Evolutionary conservation across 768 basidiomycete species (phyloP).

Genomic region (Astraeus odoratus): DNA sequence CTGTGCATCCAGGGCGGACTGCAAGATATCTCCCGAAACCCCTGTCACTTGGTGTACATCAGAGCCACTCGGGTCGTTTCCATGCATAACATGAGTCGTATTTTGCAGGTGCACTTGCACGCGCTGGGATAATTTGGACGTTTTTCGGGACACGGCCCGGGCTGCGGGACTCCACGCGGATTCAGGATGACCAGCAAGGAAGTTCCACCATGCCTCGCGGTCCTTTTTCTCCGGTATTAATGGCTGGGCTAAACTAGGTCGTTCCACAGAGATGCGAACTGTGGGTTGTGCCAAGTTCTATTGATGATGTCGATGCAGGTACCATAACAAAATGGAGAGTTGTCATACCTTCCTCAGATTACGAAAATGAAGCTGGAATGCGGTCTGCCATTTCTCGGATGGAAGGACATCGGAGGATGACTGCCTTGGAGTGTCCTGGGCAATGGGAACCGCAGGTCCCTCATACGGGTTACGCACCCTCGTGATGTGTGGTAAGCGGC

Average conservation of each 20-base stretch:
- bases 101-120: conserved; percentile 35
- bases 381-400: conserved; percentile 56
- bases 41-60: too few species aligned
- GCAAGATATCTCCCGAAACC: too few species aligned
- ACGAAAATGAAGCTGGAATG: conserved; percentile 51
- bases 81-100: neutral
- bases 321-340: neutral
- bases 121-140: conserved; percentile 8
- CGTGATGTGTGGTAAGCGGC: conserved; percentile 54
- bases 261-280: conserved; percentile 23
- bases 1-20: too few species aligned
- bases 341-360: conserved; percentile 51
- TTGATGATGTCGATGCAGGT: conserved; percentile 6
- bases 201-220: conserved; percentile 77
- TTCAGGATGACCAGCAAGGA: conserved; percentile 61
- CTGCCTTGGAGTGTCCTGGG: conserved; percentile 11
- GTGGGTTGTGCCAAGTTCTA: conserved; percentile 68
- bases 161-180: conserved; percentile 51
- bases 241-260: conserved; percentile 17
- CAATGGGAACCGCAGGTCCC: conserved; percentile 22
- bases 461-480: conserved; percentile 68
- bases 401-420: conserved; percentile 40
- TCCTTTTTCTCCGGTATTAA: conserved; percentile 65
- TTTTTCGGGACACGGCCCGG: conserved; percentile 9
- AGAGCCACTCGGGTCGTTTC: too few species aligned